phyloP scores from a whole-genome alignment of 139 green algal species.

The Mesotaenium endlicherianum region DNA sequence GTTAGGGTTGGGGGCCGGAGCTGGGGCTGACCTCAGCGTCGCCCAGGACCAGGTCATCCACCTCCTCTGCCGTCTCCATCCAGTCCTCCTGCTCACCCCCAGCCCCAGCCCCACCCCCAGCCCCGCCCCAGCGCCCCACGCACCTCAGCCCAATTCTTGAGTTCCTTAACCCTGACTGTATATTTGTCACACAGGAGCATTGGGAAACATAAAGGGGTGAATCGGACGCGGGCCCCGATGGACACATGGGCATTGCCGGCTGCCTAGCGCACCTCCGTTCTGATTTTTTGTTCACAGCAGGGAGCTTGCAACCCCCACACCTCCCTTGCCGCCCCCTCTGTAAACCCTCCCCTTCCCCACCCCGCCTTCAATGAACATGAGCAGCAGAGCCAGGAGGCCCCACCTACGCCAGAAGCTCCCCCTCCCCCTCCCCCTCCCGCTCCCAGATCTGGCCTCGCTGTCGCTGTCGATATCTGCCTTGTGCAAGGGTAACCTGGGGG shows the following conservation, averaged over 20 bases:
- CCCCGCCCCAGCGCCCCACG: not conserved
- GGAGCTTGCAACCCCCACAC: too few relatives aligned
- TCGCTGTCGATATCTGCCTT: too few relatives aligned
- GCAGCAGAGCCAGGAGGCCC: too few relatives aligned
- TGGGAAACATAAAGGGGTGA: not conserved
- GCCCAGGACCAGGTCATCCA: constrained; percentile 34
- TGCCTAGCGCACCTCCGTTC: not conserved
- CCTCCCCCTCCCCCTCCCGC: too few relatives aligned
- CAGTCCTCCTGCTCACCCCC: constrained; percentile 43
- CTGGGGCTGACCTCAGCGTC: constrained; percentile 20
- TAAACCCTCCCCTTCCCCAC: too few relatives aligned
- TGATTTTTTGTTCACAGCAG: too few relatives aligned
- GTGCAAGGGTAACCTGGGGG: too few relatives aligned
- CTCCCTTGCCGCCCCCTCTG: too few relatives aligned
- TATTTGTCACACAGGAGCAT: not conserved
- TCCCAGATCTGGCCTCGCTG: too few relatives aligned
- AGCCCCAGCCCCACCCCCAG: not conserved
- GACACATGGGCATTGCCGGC: not conserved
- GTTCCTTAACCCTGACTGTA: not conserved
- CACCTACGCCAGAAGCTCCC: too few relatives aligned
- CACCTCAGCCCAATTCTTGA: not conserved
- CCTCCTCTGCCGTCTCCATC: constrained; percentile 32
- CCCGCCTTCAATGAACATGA: too few relatives aligned
- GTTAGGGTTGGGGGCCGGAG: not conserved
- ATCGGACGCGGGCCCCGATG: not conserved